phyloP scores from a whole-genome alignment of 805 yeast species.

The Sungouiozyma intestinalis region DNA sequence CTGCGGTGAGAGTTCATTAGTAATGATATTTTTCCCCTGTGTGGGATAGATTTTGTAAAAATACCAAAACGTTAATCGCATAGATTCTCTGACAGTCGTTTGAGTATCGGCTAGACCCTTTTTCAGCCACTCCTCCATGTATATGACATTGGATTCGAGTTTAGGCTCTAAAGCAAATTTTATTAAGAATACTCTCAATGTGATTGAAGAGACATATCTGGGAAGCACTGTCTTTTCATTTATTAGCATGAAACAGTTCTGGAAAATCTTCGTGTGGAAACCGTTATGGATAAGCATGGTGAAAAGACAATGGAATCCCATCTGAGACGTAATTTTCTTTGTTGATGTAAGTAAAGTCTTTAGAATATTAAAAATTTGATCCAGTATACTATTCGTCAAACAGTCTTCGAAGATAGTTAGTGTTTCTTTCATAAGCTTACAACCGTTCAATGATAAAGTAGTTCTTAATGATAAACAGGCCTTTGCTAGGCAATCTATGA shows the following conservation, averaged over 20 bases:
- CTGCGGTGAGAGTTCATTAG: slow-evolving; percentile 18
- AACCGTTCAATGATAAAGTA: slow-evolving; percentile 64
- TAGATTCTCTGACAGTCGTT: slow-evolving; percentile 66
- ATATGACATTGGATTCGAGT: slow-evolving; percentile 29
- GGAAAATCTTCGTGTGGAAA: slow-evolving; percentile 41
- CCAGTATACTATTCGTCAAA: slow-evolving; percentile 26
- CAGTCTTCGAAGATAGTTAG: slow-evolving; percentile 17
- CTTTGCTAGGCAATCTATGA: slow-evolving; percentile 54
- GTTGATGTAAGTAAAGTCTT: slow-evolving; percentile 30
- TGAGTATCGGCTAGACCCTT: slow-evolving; percentile 71
- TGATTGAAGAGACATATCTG: slow-evolving; percentile 54
- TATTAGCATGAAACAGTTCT: slow-evolving; percentile 40
- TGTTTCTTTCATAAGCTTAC: slow-evolving; percentile 66
- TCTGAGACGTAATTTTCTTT: slow-evolving; percentile 30
- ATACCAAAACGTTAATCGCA: slow-evolving; percentile 68
- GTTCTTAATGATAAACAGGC: slow-evolving; percentile 71
- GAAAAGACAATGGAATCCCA: slow-evolving; percentile 32
- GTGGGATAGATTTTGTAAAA: slow-evolving; percentile 44
- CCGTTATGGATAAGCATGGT: slow-evolving; percentile 42
- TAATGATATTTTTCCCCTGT: slow-evolving; percentile 35
- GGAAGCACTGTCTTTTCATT: slow-evolving; percentile 66
- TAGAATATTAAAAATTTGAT: slow-evolving; percentile 26
- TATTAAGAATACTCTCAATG: slow-evolving; percentile 55
- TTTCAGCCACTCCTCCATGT: slow-evolving; percentile 39
- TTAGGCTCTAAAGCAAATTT: slow-evolving; percentile 33